Base-by-base conservation (phyloP, 208 protist genomes). In the Leishmania gerbilli region DNA sequence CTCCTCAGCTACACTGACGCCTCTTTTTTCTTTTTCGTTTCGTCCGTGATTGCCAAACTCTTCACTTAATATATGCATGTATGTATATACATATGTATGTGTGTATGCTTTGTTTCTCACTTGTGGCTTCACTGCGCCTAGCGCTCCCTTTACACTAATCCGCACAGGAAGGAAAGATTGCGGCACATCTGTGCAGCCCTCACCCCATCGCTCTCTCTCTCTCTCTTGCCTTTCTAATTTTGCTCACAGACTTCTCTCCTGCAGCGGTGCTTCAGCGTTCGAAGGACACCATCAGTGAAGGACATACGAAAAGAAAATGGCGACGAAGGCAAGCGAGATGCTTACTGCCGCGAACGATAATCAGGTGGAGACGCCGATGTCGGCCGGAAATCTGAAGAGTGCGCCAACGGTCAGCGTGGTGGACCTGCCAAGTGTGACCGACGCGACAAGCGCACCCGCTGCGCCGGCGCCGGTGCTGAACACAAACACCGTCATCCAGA, bases 401-500 rank as follows among this genome's bases (percentile, higher is more conserved):
- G 49, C 78, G 21, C 60, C 69, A 34, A 67, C 42, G 9, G 64
- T 71, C 15, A 76, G 72, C 40, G 80, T 76, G 45, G 60, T 13
- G 11, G 78, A 65, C 56, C 51, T 27, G 37, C 55, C 79, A 31
- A 5, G 56, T 3, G 77, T n/a, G 37, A n/a, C 34, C n/a, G 47
- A 56, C 56, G 62, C 71, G 27, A 42, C 49, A 21, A 51, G 3
- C 17, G 42, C 84, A 53, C 11, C 77, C 1, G 37, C 72, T 0
- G 62, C 82, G 15, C 21, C 65, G 5, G 40, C 81, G 19, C 76
- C 77, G 1, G 19, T 79, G 37, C 64, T 85, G 58, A 85, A 86
- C 84, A 80, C 64, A 13, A 77, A 84, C 76, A 88, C 87, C 40
- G 74, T 49, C 64, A 87, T 88, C 51, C 80, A 78, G 31, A 89